These are phyloP conservation scores for Trypanosomatidae sp. DNA, from an alignment of 208 protist genomes.

Conservation along the genomic window DNA sequence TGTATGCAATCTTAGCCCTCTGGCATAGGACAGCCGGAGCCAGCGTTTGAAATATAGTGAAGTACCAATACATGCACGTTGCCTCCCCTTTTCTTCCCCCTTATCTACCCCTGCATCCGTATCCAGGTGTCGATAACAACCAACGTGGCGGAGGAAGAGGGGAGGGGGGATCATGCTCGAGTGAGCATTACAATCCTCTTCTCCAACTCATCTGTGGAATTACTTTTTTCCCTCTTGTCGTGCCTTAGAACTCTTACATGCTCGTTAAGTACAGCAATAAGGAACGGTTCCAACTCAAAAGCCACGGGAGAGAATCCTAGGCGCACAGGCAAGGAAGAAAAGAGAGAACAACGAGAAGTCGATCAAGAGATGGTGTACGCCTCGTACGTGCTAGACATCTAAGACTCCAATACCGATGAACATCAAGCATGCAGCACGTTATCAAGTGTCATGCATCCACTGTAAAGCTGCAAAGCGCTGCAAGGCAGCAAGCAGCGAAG, in stretches of 20 bases:
- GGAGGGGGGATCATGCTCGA: not conserved
- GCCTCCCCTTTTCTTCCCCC: not conserved
- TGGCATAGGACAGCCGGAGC: not conserved
- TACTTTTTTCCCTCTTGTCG: not conserved
- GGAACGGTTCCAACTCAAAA: not conserved
- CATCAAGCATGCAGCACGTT: not conserved
- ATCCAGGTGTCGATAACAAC: not conserved
- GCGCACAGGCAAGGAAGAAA: not conserved
- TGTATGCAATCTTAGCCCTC: too few species aligned
- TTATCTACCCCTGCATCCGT: not conserved
- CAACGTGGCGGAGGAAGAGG: not conserved
- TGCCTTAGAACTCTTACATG: not conserved
- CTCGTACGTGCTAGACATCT: not conserved
- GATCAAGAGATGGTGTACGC: not conserved
- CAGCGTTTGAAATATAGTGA: not conserved
- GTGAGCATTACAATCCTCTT: too few species aligned
- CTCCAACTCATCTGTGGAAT: not conserved
- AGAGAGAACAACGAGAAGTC: not conserved
- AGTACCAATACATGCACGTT: not conserved
- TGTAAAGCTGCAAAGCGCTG: not conserved
- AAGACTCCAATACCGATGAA: too few species aligned
- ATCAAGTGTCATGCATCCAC: not conserved
- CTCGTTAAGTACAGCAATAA: not conserved
- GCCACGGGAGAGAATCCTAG: not conserved
- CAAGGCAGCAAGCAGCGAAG: not conserved